A percentile compares a stretch with the other conserved stretches of the same genome.
phyloP scores from a whole-genome alignment of 805 yeast genomes.

The Naumovozyma castellii region DNA sequence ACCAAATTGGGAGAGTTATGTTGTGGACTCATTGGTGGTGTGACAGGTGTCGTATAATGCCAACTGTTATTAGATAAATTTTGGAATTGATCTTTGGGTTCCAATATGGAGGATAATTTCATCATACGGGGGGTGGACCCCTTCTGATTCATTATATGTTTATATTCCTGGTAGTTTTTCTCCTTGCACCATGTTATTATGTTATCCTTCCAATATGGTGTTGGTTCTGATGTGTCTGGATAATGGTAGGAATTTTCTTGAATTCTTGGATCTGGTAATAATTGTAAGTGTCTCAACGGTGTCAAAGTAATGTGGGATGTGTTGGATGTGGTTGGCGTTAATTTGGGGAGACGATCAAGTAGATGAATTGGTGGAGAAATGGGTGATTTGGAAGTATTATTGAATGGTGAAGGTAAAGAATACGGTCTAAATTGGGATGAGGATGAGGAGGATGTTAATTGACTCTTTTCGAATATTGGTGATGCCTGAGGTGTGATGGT shows the following conservation, averaged over 20 bases:
- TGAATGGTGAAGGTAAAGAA: slow-evolving; percentile 1
- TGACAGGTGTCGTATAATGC: slow-evolving; percentile 18
- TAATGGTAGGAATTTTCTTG: slow-evolving; percentile 26
- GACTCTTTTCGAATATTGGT: slow-evolving; percentile 13
- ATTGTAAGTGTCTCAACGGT: slow-evolving; percentile 25
- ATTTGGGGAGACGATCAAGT: slow-evolving; percentile 1
- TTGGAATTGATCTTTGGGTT: slow-evolving; percentile 25
- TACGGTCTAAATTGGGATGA: slow-evolving; percentile 1
- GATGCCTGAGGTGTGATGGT: slow-evolving; percentile 20
- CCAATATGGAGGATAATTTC: slow-evolving; percentile 20
- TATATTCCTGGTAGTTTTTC: slow-evolving; percentile 25
- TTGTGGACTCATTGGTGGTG: slow-evolving; percentile 28
- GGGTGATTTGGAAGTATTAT: background rate
- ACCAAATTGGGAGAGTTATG: too few species aligned
- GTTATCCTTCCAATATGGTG: slow-evolving; percentile 27
- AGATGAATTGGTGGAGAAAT: slow-evolving; percentile 2
- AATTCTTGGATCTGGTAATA: slow-evolving; percentile 23
- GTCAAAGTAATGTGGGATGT: slow-evolving; percentile 13
- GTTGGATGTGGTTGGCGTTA: background rate
- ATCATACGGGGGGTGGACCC: background rate
- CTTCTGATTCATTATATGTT: slow-evolving; percentile 11
- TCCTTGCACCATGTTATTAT: slow-evolving; percentile 28
- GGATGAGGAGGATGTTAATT: background rate
- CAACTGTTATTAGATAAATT: slow-evolving; percentile 11
- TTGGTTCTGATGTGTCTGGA: slow-evolving; percentile 29